Evolutionary conservation across 1,284 basidiomycete species (phyloP).

Genomic region (Pseudozyma flocculosa): DNA sequence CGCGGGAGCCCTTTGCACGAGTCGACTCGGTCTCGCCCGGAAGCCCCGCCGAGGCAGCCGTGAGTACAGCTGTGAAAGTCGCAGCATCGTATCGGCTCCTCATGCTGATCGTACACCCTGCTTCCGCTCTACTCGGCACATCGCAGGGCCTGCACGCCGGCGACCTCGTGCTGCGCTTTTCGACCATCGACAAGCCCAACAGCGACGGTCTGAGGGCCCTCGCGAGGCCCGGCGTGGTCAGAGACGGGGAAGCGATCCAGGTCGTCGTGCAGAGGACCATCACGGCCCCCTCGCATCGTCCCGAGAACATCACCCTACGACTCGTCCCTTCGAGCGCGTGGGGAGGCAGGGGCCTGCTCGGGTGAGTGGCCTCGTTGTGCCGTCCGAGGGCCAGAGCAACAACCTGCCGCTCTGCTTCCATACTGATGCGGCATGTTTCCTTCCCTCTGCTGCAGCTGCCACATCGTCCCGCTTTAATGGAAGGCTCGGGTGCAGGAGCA

Average conservation of each 20-base stretch:
- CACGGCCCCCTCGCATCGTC: neutral
- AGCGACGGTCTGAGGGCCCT: constrained; percentile 18
- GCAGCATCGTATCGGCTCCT: no score
- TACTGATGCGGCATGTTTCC: neutral
- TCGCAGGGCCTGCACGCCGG: constrained; percentile 11
- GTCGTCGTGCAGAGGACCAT: constrained; percentile 4
- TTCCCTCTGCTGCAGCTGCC: neutral
- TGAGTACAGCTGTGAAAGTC: neutral
- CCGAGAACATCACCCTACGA: constrained; percentile 2
- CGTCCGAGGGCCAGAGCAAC: neutral
- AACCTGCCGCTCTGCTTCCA: neutral
- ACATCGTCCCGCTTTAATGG: neutral
- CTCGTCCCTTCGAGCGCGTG: constrained; percentile 22
- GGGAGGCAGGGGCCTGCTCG: constrained; percentile 42
- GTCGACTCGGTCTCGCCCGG: constrained; percentile 33
- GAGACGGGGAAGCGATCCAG: constrained; percentile 15
- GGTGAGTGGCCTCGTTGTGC: constrained; percentile 3
- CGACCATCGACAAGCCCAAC: constrained; percentile 8
- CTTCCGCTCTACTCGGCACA: neutral
- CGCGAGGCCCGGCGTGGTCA: constrained; percentile 21
- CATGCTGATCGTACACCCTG: no score
- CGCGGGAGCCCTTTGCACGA: constrained; percentile 17
- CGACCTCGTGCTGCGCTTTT: constrained; percentile 32
- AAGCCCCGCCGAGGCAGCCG: constrained; percentile 30
- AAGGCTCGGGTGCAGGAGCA: no score